Percentiles rank a stretch among this genome's conserved stretches.
Conservation (phyloP, 1,284 basidiomycete species). For the Ustilago xerochloae region DNA sequence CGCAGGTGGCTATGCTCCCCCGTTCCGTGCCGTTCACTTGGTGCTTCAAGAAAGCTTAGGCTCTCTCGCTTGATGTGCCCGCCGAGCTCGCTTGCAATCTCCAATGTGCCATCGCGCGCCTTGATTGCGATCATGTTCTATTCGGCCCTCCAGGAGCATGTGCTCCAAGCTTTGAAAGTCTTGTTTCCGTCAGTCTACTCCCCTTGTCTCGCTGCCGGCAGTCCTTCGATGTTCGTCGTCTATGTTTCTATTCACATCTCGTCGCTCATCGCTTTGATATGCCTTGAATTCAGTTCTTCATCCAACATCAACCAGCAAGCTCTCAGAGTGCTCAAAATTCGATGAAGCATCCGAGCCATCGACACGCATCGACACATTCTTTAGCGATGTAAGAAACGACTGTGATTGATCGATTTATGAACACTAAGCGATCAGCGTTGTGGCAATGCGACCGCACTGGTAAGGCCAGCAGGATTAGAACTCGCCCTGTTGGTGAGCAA, state of each 20-base stretch:
- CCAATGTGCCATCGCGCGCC: background rate
- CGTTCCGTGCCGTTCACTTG: background rate
- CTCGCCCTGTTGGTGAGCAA: slow-evolving; percentile 3
- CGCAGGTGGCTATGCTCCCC: slow-evolving; percentile 6
- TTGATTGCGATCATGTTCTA: background rate
- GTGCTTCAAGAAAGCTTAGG: slow-evolving; percentile 11
- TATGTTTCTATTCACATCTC: no score
- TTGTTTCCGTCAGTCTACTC: no score
- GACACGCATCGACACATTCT: background rate
- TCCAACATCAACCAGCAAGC: no score
- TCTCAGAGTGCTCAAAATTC: no score
- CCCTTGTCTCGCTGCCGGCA: no score
- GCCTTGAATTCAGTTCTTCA: background rate
- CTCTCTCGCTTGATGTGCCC: background rate
- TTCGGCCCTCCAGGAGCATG: no score
- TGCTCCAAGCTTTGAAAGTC: no score
- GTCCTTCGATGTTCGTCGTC: no score
- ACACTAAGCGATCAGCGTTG: background rate
- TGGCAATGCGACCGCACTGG: no score
- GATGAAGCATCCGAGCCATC: background rate
- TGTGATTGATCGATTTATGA: background rate
- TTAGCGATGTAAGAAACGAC: background rate
- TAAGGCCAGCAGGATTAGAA: no score
- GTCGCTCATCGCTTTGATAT: no score
- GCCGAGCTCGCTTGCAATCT: background rate